phyloP scores from a whole-genome alignment of 2,329 filamentous ascomycete species.

The Colletotrichum sp. region DNA sequence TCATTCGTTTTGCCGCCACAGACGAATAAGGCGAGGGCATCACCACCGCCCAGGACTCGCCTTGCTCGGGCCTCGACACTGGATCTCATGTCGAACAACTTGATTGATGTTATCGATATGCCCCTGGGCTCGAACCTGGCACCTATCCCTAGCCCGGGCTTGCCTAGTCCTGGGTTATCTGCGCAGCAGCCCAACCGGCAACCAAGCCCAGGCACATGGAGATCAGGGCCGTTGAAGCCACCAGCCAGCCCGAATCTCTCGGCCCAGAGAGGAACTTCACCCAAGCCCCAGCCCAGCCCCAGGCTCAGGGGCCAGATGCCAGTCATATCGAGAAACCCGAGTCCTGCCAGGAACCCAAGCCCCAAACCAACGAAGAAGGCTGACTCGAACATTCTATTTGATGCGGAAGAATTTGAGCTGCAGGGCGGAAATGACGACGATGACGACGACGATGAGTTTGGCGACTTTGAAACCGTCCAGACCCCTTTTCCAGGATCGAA shows the following conservation, averaged over 20 bases:
- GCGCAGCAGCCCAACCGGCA: not conserved
- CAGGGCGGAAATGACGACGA: slow-evolving; percentile 43
- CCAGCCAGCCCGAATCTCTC: not conserved
- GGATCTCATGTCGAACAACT: slow-evolving; percentile 58
- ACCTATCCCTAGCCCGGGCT: slow-evolving; percentile 12
- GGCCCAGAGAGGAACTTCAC: not conserved
- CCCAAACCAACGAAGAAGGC: slow-evolving; percentile 6
- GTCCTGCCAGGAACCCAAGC: not conserved
- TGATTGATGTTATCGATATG: slow-evolving; percentile 42
- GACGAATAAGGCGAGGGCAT: slow-evolving; percentile 15
- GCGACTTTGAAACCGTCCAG: slow-evolving; percentile 61
- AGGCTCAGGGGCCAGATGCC: slow-evolving; percentile 17
- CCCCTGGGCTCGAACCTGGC: not conserved
- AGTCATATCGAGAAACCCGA: not conserved
- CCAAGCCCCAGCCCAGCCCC: slow-evolving; percentile 25
- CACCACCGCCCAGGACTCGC: slow-evolving; percentile 28
- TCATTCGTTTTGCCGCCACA: slow-evolving; percentile 17
- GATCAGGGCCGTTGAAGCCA: not conserved
- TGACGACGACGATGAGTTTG: slow-evolving; percentile 59
- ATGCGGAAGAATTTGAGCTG: slow-evolving; percentile 62
- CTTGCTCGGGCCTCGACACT: slow-evolving; percentile 55
- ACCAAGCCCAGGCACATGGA: not conserved
- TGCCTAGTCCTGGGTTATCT: not conserved
- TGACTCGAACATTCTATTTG: slow-evolving; percentile 67
- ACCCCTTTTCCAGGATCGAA: slow-evolving; percentile 12